phyloP scores from a whole-genome alignment of 148 eudicot genomes.

The Chenopodium album region DNA sequence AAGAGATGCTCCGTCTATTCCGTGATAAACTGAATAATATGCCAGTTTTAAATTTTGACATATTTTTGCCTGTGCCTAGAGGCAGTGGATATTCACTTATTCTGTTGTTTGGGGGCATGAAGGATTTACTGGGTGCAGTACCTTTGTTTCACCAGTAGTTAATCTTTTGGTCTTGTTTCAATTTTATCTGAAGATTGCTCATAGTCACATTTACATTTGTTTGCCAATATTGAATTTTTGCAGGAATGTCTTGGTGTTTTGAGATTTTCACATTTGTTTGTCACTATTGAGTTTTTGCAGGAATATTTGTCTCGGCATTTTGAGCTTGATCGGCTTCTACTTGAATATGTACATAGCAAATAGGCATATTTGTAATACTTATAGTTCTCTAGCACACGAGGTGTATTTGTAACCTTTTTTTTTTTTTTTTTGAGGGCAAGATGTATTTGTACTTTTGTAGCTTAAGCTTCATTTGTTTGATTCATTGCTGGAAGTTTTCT shows the following conservation, averaged over 20 bases:
- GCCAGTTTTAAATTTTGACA: too few species aligned
- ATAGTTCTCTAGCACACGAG: neutral
- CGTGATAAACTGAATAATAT: neutral
- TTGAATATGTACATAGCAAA: conserved; percentile 70
- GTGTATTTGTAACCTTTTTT: neutral
- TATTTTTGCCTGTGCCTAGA: neutral
- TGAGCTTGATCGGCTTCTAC: conserved; percentile 79
- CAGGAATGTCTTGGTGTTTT: conserved; percentile 74
- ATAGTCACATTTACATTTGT: neutral
- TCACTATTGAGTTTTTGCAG: conserved; percentile 45
- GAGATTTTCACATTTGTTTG: conserved; percentile 39
- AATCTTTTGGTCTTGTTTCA: neutral
- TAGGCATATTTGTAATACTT: conserved; percentile 32
- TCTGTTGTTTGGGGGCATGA: neutral
- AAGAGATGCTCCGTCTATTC: neutral
- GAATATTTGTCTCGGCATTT: conserved; percentile 66
- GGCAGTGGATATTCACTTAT: neutral
- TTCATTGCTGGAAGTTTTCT: neutral
- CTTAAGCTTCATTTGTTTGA: neutral
- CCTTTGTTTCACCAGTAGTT: neutral
- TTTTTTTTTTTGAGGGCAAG: neutral
- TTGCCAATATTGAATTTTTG: conserved; percentile 18
- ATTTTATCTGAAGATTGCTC: neutral
- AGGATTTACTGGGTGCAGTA: neutral
- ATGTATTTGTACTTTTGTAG: neutral